Conservation (phyloP, 176 grass and related monocot species). For the Zizania latifolia region DNA sequence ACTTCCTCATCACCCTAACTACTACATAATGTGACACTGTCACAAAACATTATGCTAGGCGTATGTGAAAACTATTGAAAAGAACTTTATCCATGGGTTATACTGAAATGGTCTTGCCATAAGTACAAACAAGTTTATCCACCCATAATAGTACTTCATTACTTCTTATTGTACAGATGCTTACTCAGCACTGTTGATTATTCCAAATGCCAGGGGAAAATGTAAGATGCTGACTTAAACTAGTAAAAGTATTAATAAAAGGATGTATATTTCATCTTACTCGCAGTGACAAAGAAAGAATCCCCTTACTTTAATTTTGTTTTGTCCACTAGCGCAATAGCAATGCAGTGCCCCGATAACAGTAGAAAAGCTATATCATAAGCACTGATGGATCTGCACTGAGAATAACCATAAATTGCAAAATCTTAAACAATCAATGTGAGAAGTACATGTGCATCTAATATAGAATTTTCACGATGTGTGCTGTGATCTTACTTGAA, state of each 20-base stretch:
- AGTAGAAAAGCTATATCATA: slow-evolving; percentile 80
- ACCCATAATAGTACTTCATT: too few relatives aligned
- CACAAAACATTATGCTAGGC: not conserved
- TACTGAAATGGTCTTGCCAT: not conserved
- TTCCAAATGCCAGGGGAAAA: not conserved
- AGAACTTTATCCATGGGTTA: not conserved
- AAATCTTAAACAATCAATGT: slow-evolving; percentile 32
- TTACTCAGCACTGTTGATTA: not conserved
- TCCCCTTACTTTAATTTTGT: slow-evolving; percentile 73
- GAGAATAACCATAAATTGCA: slow-evolving; percentile 47
- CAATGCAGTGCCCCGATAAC: slow-evolving; percentile 73
- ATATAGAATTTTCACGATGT: not conserved
- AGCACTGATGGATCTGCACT: slow-evolving; percentile 87
- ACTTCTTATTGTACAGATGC: not conserved
- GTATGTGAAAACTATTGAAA: too few relatives aligned
- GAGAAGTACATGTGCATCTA: not conserved
- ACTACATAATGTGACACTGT: not conserved
- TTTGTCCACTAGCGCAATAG: slow-evolving; percentile 93
- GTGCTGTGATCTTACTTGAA: slow-evolving; percentile 62
- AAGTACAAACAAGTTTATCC: not conserved
- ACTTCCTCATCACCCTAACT: not conserved
- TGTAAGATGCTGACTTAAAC: not conserved
- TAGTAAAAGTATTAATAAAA: not conserved
- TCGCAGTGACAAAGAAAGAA: not conserved
- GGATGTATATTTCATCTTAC: not conserved